Base-by-base conservation (phyloP, 2,329 filamentous ascomycete species). In the Dichotomopilus funicola region DNA sequence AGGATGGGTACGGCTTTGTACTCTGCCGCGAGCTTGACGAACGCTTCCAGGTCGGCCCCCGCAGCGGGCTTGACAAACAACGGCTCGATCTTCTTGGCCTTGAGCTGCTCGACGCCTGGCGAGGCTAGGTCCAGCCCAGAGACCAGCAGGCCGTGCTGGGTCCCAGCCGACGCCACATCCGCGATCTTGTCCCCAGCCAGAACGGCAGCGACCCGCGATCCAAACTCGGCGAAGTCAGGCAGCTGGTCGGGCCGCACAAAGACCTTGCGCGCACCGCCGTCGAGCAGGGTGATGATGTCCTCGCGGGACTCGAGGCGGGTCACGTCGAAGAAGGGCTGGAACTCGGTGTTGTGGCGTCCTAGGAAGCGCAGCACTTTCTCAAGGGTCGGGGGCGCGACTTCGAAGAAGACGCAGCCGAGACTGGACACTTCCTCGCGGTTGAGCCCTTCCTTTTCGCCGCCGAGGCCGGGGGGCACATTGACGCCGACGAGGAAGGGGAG, bases 181-280 rank as follows among this genome's bases (percentile, higher is more conserved):
- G 38, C 37, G 5, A 62, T 53, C 33, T 59, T 61, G 54, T 55
- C 55, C 10, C 57, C 74, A 10, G 71, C 71, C 10, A 81, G 73
- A 27, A 74, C 72, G 2, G 81, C 78, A 19, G 80, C 74, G 33
- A 86, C 77, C 56, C 83, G 75, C 44, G 76, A 73, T 44, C 78
- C 80, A 60, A 81, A 83, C 60, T 79, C 76, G 48, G 75, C 71
- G 56, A 81, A 80, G 51, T 78, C 73, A 7, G 77, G 75, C 52
- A 95, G 75, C 68, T 90, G 87, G 55, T 84, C 78, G 48, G 85
- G 80, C 13, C 80, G 80, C 50, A 96, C 88, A 69, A 97, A 94
- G 59, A 94, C 86, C 68, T 87, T 94, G 51, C 85, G 82, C 6
- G 91, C 90, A 57, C 94, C 94, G 61, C 85, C 82, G 69, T 99